These are phyloP conservation scores for Cutaneotrichosporon cavernicola DNA, from an alignment of 1,284 basidiomycete species.

Conservation along the genomic window DNA sequence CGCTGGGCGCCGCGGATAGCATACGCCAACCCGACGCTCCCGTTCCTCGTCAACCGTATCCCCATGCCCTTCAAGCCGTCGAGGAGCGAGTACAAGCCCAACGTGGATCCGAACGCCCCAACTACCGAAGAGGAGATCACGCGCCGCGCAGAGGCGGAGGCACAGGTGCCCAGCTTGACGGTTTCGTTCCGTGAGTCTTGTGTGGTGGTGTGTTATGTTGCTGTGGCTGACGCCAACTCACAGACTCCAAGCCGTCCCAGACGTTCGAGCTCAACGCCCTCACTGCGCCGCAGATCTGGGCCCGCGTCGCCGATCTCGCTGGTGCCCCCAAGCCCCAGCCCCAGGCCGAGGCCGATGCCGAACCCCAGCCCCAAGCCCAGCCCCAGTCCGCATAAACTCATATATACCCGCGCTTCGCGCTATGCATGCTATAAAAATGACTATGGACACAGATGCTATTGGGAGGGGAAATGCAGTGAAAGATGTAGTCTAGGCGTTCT, in stretches of 20 bases:
- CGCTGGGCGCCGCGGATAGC: slow-evolving; percentile 42
- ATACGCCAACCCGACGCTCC: slow-evolving; percentile 43
- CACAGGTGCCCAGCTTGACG: slow-evolving; percentile 30
- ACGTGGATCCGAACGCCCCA: slow-evolving; percentile 26
- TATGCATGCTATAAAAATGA: slow-evolving; percentile 24
- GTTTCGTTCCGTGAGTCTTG: slow-evolving; percentile 35
- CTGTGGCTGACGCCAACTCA: not conserved
- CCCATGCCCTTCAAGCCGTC: slow-evolving; percentile 32
- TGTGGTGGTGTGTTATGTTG: too few species aligned
- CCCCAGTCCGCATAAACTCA: not conserved
- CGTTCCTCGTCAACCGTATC: slow-evolving; percentile 34
- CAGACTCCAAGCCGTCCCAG: slow-evolving; percentile 28
- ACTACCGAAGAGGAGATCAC: slow-evolving; percentile 4
- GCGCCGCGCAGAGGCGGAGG: not conserved
- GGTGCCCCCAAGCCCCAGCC: not conserved
- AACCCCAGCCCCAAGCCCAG: not conserved
- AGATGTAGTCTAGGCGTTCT: slow-evolving; percentile 25
- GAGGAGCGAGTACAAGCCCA: slow-evolving; percentile 27
- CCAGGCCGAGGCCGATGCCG: not conserved
- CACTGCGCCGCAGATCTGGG: slow-evolving; percentile 30
- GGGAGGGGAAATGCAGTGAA: not conserved
- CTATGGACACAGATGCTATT: slow-evolving; percentile 13
- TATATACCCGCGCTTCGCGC: slow-evolving; percentile 5
- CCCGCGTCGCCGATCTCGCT: slow-evolving; percentile 23
- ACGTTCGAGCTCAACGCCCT: slow-evolving; percentile 31